Base-by-base conservation (phyloP, 2,329 filamentous ascomycete species). In the Apiospora sp. region DNA sequence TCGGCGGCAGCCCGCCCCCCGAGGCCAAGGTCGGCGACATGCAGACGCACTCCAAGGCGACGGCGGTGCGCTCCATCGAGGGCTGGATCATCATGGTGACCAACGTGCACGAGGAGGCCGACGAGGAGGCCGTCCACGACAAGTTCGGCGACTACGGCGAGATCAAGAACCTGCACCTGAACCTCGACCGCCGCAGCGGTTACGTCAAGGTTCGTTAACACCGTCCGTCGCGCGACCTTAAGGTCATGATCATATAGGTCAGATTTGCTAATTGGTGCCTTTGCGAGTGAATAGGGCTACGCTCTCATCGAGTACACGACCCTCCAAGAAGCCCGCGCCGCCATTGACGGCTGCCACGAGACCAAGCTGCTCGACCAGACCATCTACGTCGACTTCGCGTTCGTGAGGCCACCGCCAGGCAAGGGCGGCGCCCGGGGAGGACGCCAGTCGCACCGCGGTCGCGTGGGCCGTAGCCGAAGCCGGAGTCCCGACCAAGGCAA, bases 41-140 rank as follows among this genome's bases (percentile, higher is more conserved):
- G 87, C 90, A 91, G 79, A 95, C 93, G 8, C 89, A 90, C 78
- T 87, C 88, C 49, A 92, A 93, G 80, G 93, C 93, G 71, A 94
- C 92, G 0, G 94, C 94, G 34, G 94, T 96, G 73, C 93, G 94
- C 78, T 95, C 92, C 71, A 95, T 96, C 80, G 94, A 96, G 84
- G 94, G 94, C 77, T 96, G 94, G 94, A 96, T 96, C 82, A 87
- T 96, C 79, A 91, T 94, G 75, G 93, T 94, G 76, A 95, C 93
- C 70, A 96, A 96, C 79, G 92, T 96, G 46, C 94, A 96, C 84
- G 94, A 96, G 81, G 94, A 96, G 82, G 93, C 94, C 69, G 93
- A 92, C 77, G 94, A 96, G 84, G 94, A 96, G 85, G 92, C 93
- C 67, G 82, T 96, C 72, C 92, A 93, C 79, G 94, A 96, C 81